phyloP scores from a whole-genome alignment of 202 grass and related monocot genomes.

The Sporobolus alterniflorus region DNA sequence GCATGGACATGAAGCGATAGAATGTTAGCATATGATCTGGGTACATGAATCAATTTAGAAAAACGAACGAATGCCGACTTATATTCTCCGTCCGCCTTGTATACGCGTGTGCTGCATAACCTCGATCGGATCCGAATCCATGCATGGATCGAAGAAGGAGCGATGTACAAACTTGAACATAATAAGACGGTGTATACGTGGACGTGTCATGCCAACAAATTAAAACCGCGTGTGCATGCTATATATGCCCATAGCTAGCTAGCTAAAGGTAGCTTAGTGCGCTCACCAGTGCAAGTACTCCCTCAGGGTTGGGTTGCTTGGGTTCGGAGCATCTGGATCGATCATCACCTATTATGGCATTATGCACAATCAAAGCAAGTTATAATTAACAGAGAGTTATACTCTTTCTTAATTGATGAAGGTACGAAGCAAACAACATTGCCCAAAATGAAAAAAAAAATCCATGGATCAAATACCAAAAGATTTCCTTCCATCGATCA shows the following conservation, averaged over 20 bases:
- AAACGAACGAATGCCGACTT: background rate
- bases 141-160: background rate
- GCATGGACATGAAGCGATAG: conserved; percentile 27
- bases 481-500: too few relatives aligned
- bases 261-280: background rate
- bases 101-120: conserved; percentile 24
- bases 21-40: background rate
- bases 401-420: too few relatives aligned
- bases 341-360: conserved; percentile 69
- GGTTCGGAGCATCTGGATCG: conserved; percentile 90
- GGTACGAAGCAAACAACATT: too few relatives aligned
- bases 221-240: background rate
- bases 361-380: background rate
- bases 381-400: background rate
- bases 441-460: too few relatives aligned
- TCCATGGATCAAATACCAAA: too few relatives aligned
- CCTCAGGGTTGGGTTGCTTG: conserved; percentile 75
- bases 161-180: background rate
- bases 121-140: background rate
- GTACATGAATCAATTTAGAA: background rate
- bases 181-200: background rate
- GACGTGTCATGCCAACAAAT: background rate
- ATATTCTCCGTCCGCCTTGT: background rate
- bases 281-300: conserved; percentile 94
- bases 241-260: background rate